phyloP scores from a whole-genome alignment of 257 asterid genomes.

The Linderniella brevidens region DNA sequence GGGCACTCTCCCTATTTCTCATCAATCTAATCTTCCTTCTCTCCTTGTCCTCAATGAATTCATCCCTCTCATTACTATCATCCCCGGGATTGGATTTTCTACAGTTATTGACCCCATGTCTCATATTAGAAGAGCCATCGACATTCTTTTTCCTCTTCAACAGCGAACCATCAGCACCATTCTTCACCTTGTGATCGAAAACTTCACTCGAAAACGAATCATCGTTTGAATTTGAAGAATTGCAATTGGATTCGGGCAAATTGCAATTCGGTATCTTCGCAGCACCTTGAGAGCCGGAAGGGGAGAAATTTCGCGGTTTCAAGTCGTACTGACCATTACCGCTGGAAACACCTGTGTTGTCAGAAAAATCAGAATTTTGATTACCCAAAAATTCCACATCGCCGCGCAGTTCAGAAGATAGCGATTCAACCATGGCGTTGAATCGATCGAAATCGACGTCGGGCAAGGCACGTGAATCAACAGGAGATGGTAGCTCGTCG shows the following conservation, averaged over 20 bases:
- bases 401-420: slow-evolving; percentile 32
- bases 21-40: slow-evolving; percentile 67
- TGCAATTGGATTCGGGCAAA: slow-evolving; percentile 42
- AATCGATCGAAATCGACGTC: slow-evolving; percentile 14
- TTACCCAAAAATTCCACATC: slow-evolving; percentile 32
- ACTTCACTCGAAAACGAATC: slow-evolving; percentile 40
- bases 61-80: slow-evolving; percentile 8
- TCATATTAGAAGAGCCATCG: slow-evolving; percentile 22
- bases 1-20: slow-evolving; percentile 99
- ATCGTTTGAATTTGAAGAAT: slow-evolving; percentile 38
- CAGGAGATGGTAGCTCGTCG: slow-evolving; percentile 19
- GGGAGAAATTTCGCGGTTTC: too few relatives aligned
- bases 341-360: slow-evolving; percentile 13
- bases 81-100: slow-evolving; percentile 26
- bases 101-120: slow-evolving; percentile 25
- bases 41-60: slow-evolving; percentile 54
- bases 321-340: background rate
- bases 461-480: slow-evolving; percentile 13
- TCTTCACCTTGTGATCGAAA: slow-evolving; percentile 28
- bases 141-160: slow-evolving; percentile 60
- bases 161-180: background rate
- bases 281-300: slow-evolving; percentile 3
- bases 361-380: slow-evolving; percentile 52
- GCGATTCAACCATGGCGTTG: slow-evolving; percentile 32
- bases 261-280: slow-evolving; percentile 36